Base-by-base conservation (phyloP, 2,329 filamentous ascomycete species). In the Apiospora hydei region DNA sequence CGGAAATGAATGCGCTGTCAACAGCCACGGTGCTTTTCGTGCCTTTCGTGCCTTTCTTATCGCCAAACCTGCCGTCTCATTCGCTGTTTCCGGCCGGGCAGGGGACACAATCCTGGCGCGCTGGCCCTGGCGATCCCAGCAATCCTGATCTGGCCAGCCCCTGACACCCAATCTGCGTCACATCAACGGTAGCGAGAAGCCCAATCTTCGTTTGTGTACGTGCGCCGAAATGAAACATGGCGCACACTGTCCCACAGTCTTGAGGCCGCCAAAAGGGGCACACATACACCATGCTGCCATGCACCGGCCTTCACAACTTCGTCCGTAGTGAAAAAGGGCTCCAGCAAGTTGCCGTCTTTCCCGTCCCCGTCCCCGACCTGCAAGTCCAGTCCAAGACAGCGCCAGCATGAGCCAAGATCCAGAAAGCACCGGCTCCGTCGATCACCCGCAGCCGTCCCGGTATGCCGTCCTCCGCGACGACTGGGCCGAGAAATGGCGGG, bases 141-240 rank as follows among this genome's bases (percentile, higher is more conserved):
- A 26, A 53, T 53, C 49, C 24, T 13, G 49, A 53, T 26, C 51
- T 30, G 26, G 51, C n/a, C 14, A 24, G 49, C 11, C 13, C 24
- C 24, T 53, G 51, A 16, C 51, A 53, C 24, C 24, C 11, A 26
- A 34, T 57, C 46, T 49, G 21, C 46, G 46, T 49, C 46, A 57
- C 26, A 34, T 34, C 26, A 7, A 30, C 51, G 24, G 14, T 53
- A 13, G n/a, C 24, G 49, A 38, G 6, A 11, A 2, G 26, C 26
- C 26, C 14, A 30, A 7, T 13, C 24, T 30, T 30, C 13, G 53
- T 57, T 34, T 57, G 30, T 34, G 57, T 38, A 64, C 57, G 57
- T 64, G 57, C 57, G 38, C 57, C 30, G 30, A 64, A 64, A 64
- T 64, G 57, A 64, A 64, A 64, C 57, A 64, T 41, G 30, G 34